phyloP scores from a whole-genome alignment of 129 eudicot species.

The Smallanthus sonchifolius region DNA sequence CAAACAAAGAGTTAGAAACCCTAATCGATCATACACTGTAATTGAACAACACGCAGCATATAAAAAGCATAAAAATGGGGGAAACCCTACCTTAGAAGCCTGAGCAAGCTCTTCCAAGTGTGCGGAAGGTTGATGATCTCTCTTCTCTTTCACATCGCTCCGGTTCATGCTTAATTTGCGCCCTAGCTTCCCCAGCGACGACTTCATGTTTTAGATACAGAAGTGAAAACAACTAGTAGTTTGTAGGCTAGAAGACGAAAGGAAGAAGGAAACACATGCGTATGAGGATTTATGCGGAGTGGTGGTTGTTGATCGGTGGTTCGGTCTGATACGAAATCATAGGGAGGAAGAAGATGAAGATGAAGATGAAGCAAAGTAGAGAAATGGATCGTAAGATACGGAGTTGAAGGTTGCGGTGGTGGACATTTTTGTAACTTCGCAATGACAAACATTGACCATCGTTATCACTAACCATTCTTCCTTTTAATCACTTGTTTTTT shows the following conservation, averaged over 20 bases:
- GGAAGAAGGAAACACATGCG: background rate
- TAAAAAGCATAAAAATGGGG: background rate
- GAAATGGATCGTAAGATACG: background rate
- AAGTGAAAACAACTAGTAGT: background rate
- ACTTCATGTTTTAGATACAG: conserved; percentile 41
- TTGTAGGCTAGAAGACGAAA: background rate
- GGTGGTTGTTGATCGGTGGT: background rate
- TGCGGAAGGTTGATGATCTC: conserved; percentile 46
- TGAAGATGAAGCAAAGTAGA: background rate
- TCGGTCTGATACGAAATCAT: background rate
- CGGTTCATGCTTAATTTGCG: conserved; percentile 48
- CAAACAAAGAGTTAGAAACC: background rate
- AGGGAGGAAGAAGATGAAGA: background rate
- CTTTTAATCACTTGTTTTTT: background rate
- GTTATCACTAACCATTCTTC: background rate
- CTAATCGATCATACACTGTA: background rate
- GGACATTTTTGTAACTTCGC: conserved; percentile 11
- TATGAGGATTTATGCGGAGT: background rate
- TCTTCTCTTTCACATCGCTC: conserved; percentile 45
- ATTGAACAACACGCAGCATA: background rate
- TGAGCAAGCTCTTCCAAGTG: conserved; percentile 53
- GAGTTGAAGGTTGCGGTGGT: conserved; percentile 1
- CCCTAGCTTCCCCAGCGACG: conserved; percentile 56
- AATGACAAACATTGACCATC: conserved; percentile 21
- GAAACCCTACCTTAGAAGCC: conserved; percentile 60